Conservation (phyloP, 2,329 filamentous ascomycete genomes). For the Apiospora phragmitis region DNA sequence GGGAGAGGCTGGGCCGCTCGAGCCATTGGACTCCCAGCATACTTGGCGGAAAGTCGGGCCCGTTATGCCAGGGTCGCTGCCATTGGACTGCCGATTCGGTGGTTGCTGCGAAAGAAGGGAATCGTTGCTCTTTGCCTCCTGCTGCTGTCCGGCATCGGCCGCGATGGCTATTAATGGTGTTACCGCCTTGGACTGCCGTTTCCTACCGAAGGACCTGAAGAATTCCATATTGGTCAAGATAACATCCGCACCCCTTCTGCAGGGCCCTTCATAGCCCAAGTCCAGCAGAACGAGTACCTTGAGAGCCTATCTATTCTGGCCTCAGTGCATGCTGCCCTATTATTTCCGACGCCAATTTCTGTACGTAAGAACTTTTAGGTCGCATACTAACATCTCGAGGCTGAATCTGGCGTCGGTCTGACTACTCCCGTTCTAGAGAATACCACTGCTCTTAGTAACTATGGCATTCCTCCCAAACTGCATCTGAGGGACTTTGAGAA, state of each 20-base stretch:
- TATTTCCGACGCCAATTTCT: background rate
- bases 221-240: background rate
- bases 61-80: background rate
- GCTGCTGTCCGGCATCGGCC: background rate
- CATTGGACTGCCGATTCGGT: background rate
- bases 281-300: background rate
- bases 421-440: background rate
- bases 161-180: background rate
- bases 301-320: background rate
- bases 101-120: background rate
- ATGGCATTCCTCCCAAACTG: background rate
- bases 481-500: background rate
- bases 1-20: background rate
- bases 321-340: background rate
- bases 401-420: background rate
- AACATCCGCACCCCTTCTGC: background rate
- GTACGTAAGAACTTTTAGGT: background rate
- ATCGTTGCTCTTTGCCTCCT: background rate
- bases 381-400: background rate
- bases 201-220: background rate
- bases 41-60: background rate
- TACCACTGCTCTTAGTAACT: background rate
- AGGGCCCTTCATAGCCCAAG: background rate
- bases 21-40: background rate
- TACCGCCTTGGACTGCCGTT: background rate